Base-by-base conservation (phyloP, 2,329 filamentous ascomycete species). In the Fusarium bactridioides region DNA sequence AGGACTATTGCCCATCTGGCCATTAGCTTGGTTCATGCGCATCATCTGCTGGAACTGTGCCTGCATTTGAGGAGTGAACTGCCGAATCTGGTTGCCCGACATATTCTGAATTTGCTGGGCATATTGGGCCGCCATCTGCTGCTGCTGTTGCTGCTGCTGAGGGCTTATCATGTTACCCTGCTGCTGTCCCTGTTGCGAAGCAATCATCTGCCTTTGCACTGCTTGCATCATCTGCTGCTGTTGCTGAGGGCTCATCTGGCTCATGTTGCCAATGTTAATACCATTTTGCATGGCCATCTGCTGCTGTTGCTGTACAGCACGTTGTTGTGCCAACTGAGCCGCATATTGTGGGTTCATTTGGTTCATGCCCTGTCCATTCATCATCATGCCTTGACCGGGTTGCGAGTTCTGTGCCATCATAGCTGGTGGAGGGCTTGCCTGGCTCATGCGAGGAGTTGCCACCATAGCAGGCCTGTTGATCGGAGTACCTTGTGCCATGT, bases 401-500 rank as follows among this genome's bases (percentile, higher is more conserved):
- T 88, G 87, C 64, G 87, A 87, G 67, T 84, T 85, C 62, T 89
- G 87, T 2, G 86, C 83, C 85, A 91, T 88, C 83, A 88, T 87
- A 43, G 83, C 84, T 48, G 89, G 88, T 50, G 89, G 86, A 25
- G 90, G 89, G 77, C 89, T 92, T 31, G 85, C 87, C 79, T 92
- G 89, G 35, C 82, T 85, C 86, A 91, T 90, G 63, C 89, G 87
- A 50, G 90, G 90, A 16, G 89, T 91, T 19, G 86, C 84, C 16
- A 83, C 80, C 75, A 87, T 85, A 77, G 86, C 79, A 77, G 84
- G 80, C 65, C 88, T 81, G 55, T 82, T 85, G 25, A 90, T 86
- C 1, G 90, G 90, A 1, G 90, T 92, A 33, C 85, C 86, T 64
- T 90, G 88, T 18, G 83, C 75, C 79, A 91, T 87, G 67, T 88